A percentile compares a stretch with the other conserved stretches of the same genome.
Evolutionary conservation across 2,329 filamentous ascomycete genomes (phyloP).

Genomic region (Cytospora schulzeri): DNA sequence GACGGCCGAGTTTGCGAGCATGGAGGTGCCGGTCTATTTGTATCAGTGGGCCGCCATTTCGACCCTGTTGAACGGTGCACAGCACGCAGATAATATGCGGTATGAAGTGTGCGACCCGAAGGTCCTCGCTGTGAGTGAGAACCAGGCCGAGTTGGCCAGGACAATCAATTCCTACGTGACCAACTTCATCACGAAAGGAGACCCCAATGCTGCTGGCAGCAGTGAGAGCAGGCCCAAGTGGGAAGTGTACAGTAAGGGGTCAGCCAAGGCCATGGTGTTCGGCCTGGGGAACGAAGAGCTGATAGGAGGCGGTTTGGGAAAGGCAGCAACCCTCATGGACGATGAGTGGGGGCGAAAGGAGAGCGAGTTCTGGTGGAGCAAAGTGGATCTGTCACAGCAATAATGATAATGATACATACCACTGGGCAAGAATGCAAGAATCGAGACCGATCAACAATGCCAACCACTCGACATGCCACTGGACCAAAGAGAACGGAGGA

Average conservation of each 20-base stretch:
- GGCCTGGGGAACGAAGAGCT: constrained; percentile 50
- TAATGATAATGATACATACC: constrained; percentile 12
- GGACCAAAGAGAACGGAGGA: not conserved
- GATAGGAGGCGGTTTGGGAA: constrained; percentile 43
- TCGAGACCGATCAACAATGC: not conserved
- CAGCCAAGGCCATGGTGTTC: constrained; percentile 44
- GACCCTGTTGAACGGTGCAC: constrained; percentile 46
- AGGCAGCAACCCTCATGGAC: constrained; percentile 40
- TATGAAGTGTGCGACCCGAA: constrained; percentile 48
- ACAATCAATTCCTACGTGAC: constrained; percentile 50
- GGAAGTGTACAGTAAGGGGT: constrained; percentile 36
- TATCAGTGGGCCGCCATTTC: constrained; percentile 57
- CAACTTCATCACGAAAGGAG: constrained; percentile 50
- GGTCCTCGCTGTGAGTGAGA: constrained; percentile 39
- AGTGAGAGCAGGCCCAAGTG: constrained; percentile 39
- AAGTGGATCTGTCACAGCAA: constrained; percentile 42
- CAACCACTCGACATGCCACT: no score
- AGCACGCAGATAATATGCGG: constrained; percentile 50
- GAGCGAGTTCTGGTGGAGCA: constrained; percentile 51
- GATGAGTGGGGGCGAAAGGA: constrained; percentile 47
- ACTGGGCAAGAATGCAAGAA: no score
- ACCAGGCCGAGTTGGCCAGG: constrained; percentile 46
- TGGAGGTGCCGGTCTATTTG: constrained; percentile 45
- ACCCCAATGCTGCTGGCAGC: constrained; percentile 43
- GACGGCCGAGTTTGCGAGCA: constrained; percentile 45